Percentiles rank a stretch among this genome's conserved stretches.
Conservation (phyloP, 2,329 filamentous ascomycete genomes). For the Sarocladium strictum region DNA sequence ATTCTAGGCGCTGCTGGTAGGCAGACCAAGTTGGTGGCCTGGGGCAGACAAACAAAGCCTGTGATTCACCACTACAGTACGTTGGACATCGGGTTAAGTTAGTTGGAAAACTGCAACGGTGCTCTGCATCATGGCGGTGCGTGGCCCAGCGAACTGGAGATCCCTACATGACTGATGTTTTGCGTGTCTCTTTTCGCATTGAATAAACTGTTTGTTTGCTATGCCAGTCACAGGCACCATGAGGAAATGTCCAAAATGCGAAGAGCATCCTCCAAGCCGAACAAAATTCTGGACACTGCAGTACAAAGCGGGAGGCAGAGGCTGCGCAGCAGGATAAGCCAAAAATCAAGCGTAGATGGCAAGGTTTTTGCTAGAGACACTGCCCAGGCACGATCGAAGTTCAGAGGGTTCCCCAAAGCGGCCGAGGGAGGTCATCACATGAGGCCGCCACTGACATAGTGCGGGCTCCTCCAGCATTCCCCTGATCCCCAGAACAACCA, state of each 20-base stretch:
- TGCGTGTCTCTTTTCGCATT: no score
- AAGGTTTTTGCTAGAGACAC: background rate
- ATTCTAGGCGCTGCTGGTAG: background rate
- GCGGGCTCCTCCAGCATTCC: background rate
- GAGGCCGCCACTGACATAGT: conserved; percentile 3
- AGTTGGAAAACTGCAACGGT: background rate
- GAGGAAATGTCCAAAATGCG: no score
- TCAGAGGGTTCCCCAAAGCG: background rate
- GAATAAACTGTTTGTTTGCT: no score
- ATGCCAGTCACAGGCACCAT: no score
- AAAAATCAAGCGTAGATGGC: conserved; percentile 8
- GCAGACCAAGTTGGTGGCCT: background rate
- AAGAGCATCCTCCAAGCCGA: no score
- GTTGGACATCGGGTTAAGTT: background rate
- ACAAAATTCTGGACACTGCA: no score
- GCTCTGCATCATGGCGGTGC: background rate
- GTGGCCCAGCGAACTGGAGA: no score
- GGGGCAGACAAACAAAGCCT: background rate
- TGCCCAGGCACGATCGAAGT: background rate
- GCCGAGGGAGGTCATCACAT: conserved; percentile 1
- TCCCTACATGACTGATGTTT: no score
- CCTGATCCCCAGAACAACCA: background rate
- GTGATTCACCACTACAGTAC: background rate
- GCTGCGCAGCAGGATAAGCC: background rate
- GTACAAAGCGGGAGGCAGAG: background rate